A percentile compares a stretch with the other conserved stretches of the same genome.
Conservation (phyloP, 257 asterid species). For the Misopates orontium region DNA sequence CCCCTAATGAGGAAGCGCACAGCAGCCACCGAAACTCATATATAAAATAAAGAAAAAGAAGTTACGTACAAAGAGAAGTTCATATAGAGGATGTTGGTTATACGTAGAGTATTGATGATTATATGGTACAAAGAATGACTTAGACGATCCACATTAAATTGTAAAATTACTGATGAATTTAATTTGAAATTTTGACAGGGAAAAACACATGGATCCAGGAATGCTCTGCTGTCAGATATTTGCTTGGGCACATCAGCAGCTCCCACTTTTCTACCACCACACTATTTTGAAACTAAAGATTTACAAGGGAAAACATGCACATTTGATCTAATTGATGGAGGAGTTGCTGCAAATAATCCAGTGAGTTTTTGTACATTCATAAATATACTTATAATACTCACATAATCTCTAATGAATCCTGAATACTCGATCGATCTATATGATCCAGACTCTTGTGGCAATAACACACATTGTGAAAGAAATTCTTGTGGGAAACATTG, state of each 20-base stretch:
- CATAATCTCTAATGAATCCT: background rate
- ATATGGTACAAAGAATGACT: no score
- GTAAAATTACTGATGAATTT: background rate
- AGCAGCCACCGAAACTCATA: no score
- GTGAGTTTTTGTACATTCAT: constrained; percentile 29
- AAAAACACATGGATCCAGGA: constrained; percentile 32
- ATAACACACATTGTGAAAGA: background rate
- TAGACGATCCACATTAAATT: no score
- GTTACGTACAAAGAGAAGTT: no score
- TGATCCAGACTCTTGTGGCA: constrained; percentile 6
- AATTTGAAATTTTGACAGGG: constrained; percentile 35
- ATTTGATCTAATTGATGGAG: constrained; percentile 65
- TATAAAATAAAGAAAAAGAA: no score
- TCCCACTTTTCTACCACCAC: constrained; percentile 63
- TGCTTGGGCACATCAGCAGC: constrained; percentile 71
- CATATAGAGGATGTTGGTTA: no score
- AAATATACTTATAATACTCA: background rate
- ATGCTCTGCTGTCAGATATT: constrained; percentile 56
- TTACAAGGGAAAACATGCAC: constrained; percentile 30
- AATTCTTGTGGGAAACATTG: background rate
- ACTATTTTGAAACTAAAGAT: constrained; percentile 52
- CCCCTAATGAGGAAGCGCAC: no score
- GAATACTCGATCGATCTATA: no score
- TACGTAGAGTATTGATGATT: no score
- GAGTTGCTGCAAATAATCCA: constrained; percentile 67